Evolutionary conservation across 2,329 filamentous ascomycete genomes (phyloP).

Genomic region (Neonectria sp.): DNA sequence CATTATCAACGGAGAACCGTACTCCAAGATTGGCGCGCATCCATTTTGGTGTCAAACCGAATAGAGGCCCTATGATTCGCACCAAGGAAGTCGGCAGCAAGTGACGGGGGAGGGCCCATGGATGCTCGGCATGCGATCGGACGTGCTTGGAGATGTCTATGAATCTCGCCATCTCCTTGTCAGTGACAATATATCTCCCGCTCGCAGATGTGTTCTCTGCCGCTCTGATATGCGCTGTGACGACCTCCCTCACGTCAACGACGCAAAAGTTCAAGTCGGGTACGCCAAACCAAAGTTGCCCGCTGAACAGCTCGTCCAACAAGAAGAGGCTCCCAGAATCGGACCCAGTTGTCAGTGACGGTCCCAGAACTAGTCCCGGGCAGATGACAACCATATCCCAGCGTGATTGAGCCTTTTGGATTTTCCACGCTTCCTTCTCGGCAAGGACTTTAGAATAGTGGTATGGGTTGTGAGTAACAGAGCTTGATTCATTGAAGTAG

Average conservation of each 20-base stretch:
- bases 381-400: conserved; percentile 4
- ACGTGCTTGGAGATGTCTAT: neutral
- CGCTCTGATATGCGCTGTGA: neutral
- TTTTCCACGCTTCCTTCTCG: neutral
- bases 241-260: conserved; percentile 1
- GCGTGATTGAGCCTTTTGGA: neutral
- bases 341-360: neutral
- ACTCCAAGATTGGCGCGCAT: neutral
- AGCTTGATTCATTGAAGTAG: conserved; percentile 3
- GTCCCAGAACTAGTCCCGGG: conserved; percentile 2
- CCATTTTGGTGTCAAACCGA: neutral
- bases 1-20: neutral
- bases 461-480: conserved; percentile 1
- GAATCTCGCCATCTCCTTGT: neutral
- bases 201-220: neutral
- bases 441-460: conserved; percentile 2
- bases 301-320: neutral
- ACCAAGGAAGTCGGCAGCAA: neutral
- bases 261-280: neutral
- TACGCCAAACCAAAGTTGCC: neutral
- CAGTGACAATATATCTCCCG: neutral
- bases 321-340: conserved; percentile 2
- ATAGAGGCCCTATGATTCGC: neutral
- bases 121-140: neutral
- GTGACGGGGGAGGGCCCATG: neutral